phyloP scores from a whole-genome alignment of 495 filamentous ascomycete species.

The Penicillium flavigenum region DNA sequence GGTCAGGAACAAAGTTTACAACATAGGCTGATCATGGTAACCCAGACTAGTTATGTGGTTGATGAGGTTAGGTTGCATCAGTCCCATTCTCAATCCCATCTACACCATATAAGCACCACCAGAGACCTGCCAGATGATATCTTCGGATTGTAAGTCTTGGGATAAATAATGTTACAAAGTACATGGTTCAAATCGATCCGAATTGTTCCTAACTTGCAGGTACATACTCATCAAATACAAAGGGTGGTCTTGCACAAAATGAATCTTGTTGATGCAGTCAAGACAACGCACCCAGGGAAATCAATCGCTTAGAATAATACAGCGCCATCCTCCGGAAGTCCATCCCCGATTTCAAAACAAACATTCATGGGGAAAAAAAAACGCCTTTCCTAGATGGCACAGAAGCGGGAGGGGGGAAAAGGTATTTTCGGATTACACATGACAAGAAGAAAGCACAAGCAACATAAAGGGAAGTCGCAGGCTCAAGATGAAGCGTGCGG shows the following conservation, averaged over 20 bases:
- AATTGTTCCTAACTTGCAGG: constrained; percentile 14
- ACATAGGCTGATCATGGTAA: not conserved
- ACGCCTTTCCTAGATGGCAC: constrained; percentile 19
- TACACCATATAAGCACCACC: constrained; percentile 39
- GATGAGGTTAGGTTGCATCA: not conserved
- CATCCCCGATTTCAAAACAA: constrained; percentile 14
- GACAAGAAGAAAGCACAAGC: constrained; percentile 14
- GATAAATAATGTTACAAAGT: not conserved
- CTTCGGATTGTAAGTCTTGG: not conserved
- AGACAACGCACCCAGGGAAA: constrained; percentile 12
- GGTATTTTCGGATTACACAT: constrained; percentile 22
- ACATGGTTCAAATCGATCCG: constrained; percentile 3
- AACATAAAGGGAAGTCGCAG: constrained; percentile 10
- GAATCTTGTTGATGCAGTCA: constrained; percentile 1
- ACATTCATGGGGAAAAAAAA: constrained; percentile 11
- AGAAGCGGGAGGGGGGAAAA: constrained; percentile 2
- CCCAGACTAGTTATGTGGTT: not conserved
- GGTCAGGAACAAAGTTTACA: not conserved
- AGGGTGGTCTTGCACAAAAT: constrained; percentile 4
- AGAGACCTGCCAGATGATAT: constrained; percentile 46
- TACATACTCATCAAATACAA: constrained; percentile 21
- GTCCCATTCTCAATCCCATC: not conserved
- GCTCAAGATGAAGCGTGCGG: constrained; percentile 14
- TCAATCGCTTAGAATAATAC: constrained; percentile 20
- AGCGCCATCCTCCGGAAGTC: constrained; percentile 14